These are phyloP conservation scores for Ophiocordyceps unilateralis DNA, from an alignment of 2,329 filamentous ascomycete genomes.

Conservation along the genomic window DNA sequence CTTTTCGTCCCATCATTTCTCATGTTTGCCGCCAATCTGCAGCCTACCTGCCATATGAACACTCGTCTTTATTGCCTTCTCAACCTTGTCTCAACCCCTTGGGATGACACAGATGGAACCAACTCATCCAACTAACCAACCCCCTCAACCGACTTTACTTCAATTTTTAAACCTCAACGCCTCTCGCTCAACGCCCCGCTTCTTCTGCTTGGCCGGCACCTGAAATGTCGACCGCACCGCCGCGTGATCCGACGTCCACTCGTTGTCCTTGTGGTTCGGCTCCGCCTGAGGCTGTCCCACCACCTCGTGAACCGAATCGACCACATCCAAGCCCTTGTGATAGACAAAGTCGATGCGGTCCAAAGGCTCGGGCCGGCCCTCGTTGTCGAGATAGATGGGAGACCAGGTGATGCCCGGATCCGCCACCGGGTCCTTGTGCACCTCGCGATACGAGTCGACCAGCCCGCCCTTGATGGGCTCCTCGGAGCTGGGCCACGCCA, in stretches of 20 bases:
- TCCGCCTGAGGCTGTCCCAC: constrained; percentile 15
- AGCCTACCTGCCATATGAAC: too few relatives aligned
- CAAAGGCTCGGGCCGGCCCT: constrained; percentile 16
- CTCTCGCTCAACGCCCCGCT: neutral
- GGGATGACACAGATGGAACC: too few relatives aligned
- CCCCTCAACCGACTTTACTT: too few relatives aligned
- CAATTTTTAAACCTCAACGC: neutral
- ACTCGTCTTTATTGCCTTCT: too few relatives aligned
- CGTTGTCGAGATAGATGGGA: constrained; percentile 18
- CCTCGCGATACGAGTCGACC: constrained; percentile 21
- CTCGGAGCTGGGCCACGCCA: constrained; percentile 22
- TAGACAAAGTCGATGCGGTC: constrained; percentile 27
- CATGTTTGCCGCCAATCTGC: too few relatives aligned
- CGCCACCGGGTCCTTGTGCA: constrained; percentile 16
- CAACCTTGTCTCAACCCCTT: too few relatives aligned
- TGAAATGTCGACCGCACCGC: constrained; percentile 14
- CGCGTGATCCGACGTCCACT: constrained; percentile 25
- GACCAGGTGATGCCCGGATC: constrained; percentile 22
- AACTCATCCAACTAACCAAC: neutral
- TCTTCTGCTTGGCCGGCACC: neutral
- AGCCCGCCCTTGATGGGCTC: constrained; percentile 17
- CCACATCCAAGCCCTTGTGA: constrained; percentile 17
- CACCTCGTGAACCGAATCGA: constrained; percentile 13
- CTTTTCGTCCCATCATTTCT: too few relatives aligned
- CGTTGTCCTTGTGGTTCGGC: constrained; percentile 18